Evolutionary conservation across 164 flowering plant species (phyloP).

Genomic region (Protea cynaroides): DNA sequence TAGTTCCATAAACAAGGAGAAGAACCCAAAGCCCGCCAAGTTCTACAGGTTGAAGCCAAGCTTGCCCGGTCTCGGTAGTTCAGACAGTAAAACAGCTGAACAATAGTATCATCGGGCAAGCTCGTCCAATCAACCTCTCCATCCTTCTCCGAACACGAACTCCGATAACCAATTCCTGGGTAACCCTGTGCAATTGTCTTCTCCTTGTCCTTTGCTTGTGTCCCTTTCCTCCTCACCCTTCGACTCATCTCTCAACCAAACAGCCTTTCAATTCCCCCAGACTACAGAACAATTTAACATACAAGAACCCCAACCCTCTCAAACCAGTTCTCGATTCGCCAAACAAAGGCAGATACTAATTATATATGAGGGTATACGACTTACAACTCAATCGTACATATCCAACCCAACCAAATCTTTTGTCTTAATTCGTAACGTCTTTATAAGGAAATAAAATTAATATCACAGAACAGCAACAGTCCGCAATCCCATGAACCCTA

Average conservation of each 20-base stretch:
- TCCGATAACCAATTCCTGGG: slow-evolving; percentile 35
- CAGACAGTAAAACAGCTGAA: slow-evolving; percentile 74
- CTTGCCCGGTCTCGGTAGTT: slow-evolving; percentile 93
- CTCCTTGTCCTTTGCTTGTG: slow-evolving; percentile 38
- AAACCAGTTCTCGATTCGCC: background rate
- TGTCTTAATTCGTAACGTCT: too few relatives aligned
- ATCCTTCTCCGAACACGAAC: slow-evolving; percentile 16
- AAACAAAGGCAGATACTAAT: too few relatives aligned
- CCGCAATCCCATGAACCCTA: background rate
- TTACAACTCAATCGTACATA: too few relatives aligned
- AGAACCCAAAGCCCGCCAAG: slow-evolving; percentile 59
- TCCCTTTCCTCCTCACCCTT: slow-evolving; percentile 66
- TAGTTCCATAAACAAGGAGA: slow-evolving; percentile 78
- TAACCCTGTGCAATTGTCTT: slow-evolving; percentile 28
- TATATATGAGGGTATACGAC: too few relatives aligned
- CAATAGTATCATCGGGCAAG: slow-evolving; percentile 84
- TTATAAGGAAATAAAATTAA: too few relatives aligned
- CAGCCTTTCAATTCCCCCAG: slow-evolving; percentile 2
- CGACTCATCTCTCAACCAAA: slow-evolving; percentile 57
- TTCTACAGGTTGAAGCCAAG: slow-evolving; percentile 69
- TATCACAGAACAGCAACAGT: too few relatives aligned
- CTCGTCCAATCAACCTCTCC: slow-evolving; percentile 79
- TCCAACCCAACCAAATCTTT: too few relatives aligned
- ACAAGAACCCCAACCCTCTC: background rate
- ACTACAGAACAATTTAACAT: background rate